Conservation (phyloP, 2,329 filamentous ascomycete species). For the Cadophora gregata region DNA sequence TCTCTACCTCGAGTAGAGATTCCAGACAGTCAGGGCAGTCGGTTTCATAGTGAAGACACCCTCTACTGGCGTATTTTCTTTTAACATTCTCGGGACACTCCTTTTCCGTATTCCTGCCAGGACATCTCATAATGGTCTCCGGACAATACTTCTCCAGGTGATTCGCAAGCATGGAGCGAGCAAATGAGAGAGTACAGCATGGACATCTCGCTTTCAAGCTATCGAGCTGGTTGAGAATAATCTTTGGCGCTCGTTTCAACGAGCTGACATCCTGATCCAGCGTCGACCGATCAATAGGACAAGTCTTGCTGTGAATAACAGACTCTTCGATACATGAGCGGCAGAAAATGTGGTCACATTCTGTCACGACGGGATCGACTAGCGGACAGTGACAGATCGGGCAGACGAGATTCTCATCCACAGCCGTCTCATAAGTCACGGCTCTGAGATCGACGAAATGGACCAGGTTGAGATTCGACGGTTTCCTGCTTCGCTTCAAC, state of each 20-base stretch:
- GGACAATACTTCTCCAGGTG: conserved; percentile 64
- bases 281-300: conserved; percentile 63
- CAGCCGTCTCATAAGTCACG: conserved; percentile 44
- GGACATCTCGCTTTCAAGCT: conserved; percentile 64
- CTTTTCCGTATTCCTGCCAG: conserved; percentile 47
- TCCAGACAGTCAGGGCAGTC: conserved; percentile 61
- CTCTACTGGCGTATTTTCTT: conserved; percentile 56
- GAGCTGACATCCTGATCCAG: conserved; percentile 45
- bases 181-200: conserved; percentile 58
- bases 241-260: conserved; percentile 43
- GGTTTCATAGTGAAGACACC: conserved; percentile 60
- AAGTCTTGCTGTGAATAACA: conserved; percentile 51
- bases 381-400: conserved; percentile 64
- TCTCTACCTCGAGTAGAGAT: conserved; percentile 51
- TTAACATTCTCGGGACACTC: conserved; percentile 58
- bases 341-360: conserved; percentile 71
- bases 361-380: conserved; percentile 64
- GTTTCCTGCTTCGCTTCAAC: not conserved
- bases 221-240: conserved; percentile 67
- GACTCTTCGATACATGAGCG: conserved; percentile 58
- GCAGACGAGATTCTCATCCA: conserved; percentile 49
- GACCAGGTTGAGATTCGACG: conserved; percentile 30
- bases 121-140: conserved; percentile 62
- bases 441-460: conserved; percentile 44
- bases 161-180: conserved; percentile 59